phyloP scores from a whole-genome alignment of 2,329 filamentous ascomycete species.

The Dactylellina leptospora region DNA sequence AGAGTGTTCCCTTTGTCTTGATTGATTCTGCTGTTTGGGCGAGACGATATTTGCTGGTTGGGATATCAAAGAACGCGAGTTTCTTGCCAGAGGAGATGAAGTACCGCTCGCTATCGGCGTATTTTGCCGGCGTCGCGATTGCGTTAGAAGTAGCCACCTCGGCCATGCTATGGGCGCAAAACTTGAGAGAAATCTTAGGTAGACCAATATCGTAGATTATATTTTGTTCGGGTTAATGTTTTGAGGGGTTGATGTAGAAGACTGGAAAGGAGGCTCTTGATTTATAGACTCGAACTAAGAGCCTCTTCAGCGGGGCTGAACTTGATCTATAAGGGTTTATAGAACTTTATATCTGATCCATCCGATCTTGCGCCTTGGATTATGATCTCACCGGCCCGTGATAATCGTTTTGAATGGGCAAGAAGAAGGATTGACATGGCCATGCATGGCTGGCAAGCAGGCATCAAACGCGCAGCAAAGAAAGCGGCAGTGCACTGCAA shows the following conservation, averaged over 20 bases:
- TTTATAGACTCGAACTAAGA: background rate
- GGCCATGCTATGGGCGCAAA: no score
- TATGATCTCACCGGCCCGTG: no score
- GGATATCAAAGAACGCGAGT: constrained; percentile 33
- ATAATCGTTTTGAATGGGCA: background rate
- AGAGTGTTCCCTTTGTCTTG: constrained; percentile 49
- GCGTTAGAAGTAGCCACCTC: constrained; percentile 5
- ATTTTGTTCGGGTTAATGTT: no score
- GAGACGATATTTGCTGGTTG: constrained; percentile 41
- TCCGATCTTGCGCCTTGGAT: background rate
- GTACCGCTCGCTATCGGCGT: constrained; percentile 46
- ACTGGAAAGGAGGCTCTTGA: no score
- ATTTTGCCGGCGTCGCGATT: constrained; percentile 11
- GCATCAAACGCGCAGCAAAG: background rate
- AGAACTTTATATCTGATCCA: no score
- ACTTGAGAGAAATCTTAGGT: no score
- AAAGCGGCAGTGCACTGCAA: constrained; percentile 8
- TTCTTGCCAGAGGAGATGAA: constrained; percentile 44
- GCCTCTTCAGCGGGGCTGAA: no score
- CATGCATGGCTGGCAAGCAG: background rate
- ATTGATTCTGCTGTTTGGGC: constrained; percentile 42
- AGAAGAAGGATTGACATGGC: background rate
- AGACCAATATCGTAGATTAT: background rate
- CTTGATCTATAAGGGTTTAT: no score
- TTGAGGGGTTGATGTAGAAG: no score